A percentile compares a stretch with the other conserved stretches of the same genome.
Evolutionary conservation across 202 grass and related monocot genomes (phyloP).

Genomic region (Digitaria exilis): DNA sequence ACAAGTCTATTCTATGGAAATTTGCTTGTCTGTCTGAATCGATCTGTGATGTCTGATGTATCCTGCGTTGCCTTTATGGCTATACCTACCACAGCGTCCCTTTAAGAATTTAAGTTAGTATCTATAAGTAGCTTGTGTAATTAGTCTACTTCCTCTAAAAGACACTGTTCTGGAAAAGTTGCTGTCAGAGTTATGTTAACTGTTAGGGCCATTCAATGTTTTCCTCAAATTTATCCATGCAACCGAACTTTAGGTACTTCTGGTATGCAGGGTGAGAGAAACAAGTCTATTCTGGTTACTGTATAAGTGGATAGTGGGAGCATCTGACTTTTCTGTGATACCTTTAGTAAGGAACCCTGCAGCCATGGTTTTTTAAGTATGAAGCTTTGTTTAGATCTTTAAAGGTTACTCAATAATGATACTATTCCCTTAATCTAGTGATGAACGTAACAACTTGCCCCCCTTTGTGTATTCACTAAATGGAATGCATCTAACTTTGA

Average conservation of each 20-base stretch:
- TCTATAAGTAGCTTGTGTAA: not conserved
- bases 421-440: not conserved
- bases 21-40: not conserved
- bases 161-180: not conserved
- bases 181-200: not conserved
- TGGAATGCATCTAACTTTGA: constrained; percentile 4
- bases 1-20: not conserved
- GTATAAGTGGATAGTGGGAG: constrained; percentile 18
- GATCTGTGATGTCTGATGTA: not conserved
- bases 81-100: not conserved
- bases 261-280: not conserved
- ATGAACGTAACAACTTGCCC: not conserved
- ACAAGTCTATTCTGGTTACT: not conserved
- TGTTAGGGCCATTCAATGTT: not conserved
- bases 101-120: not conserved
- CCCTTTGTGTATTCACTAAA: not conserved
- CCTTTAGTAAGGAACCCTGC: constrained; percentile 18
- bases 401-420: not conserved
- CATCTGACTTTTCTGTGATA: constrained; percentile 11
- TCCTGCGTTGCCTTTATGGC: not conserved
- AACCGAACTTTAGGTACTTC: constrained; percentile 1
- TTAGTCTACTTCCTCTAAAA: not conserved
- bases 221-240: constrained; percentile 7
- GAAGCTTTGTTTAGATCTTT: constrained; percentile 8
- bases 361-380: constrained; percentile 10